A percentile compares a stretch with the other conserved stretches of the same genome.
Conservation (phyloP, 1,139 yeast genomes). For the Geotrichum bryndzae region DNA sequence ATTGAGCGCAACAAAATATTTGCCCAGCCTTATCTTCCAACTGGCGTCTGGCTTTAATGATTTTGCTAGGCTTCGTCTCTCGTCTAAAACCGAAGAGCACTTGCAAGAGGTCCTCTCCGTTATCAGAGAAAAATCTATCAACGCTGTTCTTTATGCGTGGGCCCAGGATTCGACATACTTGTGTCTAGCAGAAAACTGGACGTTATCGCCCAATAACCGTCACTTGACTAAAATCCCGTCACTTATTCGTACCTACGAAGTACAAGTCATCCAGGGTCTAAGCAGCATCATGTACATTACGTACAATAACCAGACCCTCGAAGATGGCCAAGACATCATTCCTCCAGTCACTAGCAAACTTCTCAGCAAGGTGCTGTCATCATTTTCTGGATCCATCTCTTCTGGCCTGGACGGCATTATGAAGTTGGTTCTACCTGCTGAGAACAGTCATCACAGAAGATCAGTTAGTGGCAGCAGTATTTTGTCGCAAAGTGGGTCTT, state of each 20-base stretch:
- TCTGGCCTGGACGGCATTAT: conserved; percentile 29
- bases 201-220: conserved; percentile 19
- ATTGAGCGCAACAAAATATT: conserved; percentile 47
- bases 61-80: conserved; percentile 41
- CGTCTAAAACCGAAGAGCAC: conserved; percentile 36
- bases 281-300: conserved; percentile 26
- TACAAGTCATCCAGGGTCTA: conserved; percentile 31
- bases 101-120: conserved; percentile 37
- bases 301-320: conserved; percentile 19
- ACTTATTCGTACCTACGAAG: conserved; percentile 31
- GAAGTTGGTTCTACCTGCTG: conserved; percentile 16
- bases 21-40: conserved; percentile 40
- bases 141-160: conserved; percentile 48
- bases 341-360: conserved; percentile 47
- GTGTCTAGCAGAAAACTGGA: conserved; percentile 43
- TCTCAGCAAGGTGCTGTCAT: conserved; percentile 40
- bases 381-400: conserved; percentile 36
- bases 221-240: conserved; percentile 28
- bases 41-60: conserved; percentile 40
- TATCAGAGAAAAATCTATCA: conserved; percentile 41
- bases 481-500: conserved; percentile 4
- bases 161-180: conserved; percentile 44
- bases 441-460: conserved; percentile 9
- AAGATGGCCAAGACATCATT: conserved; percentile 24
- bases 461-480: conserved; percentile 15